phyloP scores from a whole-genome alignment of 495 filamentous ascomycete genomes.

The Penicillium cosmopolitanum region DNA sequence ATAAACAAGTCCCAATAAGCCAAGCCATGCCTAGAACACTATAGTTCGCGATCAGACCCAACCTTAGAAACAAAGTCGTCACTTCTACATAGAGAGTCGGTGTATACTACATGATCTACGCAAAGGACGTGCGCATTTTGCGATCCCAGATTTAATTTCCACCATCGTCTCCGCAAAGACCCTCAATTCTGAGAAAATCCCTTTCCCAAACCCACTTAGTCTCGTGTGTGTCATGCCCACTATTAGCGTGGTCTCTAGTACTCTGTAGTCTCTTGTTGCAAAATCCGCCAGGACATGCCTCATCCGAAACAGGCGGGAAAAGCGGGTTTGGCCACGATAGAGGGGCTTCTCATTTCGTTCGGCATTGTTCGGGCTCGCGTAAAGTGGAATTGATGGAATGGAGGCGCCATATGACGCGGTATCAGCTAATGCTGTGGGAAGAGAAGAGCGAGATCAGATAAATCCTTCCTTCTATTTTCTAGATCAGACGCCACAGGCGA shows the following conservation, averaged over 20 bases:
- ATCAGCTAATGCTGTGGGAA: background rate
- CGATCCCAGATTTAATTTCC: conserved; percentile 6
- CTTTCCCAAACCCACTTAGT: conserved; percentile 1
- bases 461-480: background rate
- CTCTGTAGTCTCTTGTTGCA: background rate
- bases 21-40: too few relatives aligned
- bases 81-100: background rate
- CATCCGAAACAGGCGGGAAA: background rate
- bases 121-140: background rate
- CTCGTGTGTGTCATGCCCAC: background rate
- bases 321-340: background rate
- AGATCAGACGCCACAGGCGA: conserved; percentile 14
- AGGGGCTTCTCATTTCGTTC: background rate
- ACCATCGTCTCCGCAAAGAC: background rate
- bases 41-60: background rate
- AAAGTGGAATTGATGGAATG: background rate
- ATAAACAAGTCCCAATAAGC: too few relatives aligned
- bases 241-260: background rate
- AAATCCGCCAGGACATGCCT: background rate
- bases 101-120: background rate
- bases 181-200: background rate
- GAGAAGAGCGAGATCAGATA: background rate
- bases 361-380: background rate
- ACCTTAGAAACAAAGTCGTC: background rate
- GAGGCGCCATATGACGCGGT: background rate